Conservation (phyloP, 2,329 filamentous ascomycete genomes). For the Scortechinia acanthostroma region DNA sequence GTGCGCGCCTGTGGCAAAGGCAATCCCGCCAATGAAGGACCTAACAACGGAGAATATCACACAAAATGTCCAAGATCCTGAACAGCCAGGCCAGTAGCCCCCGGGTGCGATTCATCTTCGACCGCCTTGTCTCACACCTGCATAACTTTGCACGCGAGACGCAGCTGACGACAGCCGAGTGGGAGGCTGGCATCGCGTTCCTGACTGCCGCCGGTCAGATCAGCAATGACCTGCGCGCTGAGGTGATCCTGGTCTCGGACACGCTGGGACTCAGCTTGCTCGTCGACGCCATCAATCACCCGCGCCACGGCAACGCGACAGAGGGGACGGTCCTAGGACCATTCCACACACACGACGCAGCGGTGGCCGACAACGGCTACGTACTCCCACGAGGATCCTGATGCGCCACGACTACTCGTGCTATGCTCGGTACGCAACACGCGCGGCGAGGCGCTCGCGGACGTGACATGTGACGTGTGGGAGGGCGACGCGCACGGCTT, state of each 20-base stretch:
- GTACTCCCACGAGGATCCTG: not conserved
- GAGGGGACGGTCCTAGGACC: not conserved
- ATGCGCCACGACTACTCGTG: not conserved
- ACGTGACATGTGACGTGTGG: not conserved
- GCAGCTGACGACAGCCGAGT: not conserved
- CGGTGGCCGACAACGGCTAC: too few relatives aligned
- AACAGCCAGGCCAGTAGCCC: not conserved
- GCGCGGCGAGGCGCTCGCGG: not conserved
- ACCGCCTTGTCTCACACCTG: not conserved
- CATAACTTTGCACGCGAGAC: not conserved
- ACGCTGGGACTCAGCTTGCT: not conserved
- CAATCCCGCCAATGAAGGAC: not conserved
- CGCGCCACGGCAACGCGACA: not conserved
- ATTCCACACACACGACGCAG: not conserved
- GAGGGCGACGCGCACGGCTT: not conserved
- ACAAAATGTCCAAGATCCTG: not conserved
- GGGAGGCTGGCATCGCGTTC: not conserved
- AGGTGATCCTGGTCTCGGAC: not conserved
- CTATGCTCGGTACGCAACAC: not conserved
- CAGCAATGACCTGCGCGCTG: not conserved
- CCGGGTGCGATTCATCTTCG: not conserved
- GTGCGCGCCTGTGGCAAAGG: too few relatives aligned
- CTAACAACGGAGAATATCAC: not conserved
- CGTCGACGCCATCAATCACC: not conserved
- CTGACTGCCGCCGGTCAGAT: not conserved